These are phyloP conservation scores for Immersiporthe knoxdaviesiana DNA, from an alignment of 2,329 filamentous ascomycete species.

Conservation along the genomic window DNA sequence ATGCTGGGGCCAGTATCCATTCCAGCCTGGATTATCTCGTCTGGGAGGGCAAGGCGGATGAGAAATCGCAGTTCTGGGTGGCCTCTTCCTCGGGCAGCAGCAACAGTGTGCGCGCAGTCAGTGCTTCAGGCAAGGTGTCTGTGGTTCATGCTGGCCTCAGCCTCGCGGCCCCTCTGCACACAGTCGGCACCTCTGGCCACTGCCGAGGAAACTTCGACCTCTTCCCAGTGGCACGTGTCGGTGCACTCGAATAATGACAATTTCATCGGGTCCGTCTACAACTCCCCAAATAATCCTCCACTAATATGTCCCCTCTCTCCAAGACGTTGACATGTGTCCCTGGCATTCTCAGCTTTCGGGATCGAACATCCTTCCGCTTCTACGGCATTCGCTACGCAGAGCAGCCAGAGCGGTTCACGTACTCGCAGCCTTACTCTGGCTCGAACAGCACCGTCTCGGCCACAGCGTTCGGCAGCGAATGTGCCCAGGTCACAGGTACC, in stretches of 20 bases:
- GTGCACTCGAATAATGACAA: conserved; percentile 45
- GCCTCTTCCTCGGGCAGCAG: conserved; percentile 33
- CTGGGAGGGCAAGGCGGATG: conserved; percentile 36
- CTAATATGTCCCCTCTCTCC: too few relatives aligned
- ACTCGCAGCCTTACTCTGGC: conserved; percentile 45
- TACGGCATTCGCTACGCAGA: conserved; percentile 52
- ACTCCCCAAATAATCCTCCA: too few relatives aligned
- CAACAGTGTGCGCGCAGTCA: conserved; percentile 35
- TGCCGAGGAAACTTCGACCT: conserved; percentile 38
- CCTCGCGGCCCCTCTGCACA: conserved; percentile 46
- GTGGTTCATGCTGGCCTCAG: conserved; percentile 23
- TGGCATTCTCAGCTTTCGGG: conserved; percentile 42
- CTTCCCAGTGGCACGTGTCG: conserved; percentile 42
- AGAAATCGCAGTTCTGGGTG: conserved; percentile 43
- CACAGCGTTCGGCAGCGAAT: conserved; percentile 42
- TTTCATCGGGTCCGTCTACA: conserved; percentile 39
- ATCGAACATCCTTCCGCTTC: conserved; percentile 54
- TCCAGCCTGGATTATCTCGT: conserved; percentile 43
- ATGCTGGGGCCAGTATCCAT: conserved; percentile 36
- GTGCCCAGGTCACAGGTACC: conserved; percentile 41
- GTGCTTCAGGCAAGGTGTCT: conserved; percentile 35
- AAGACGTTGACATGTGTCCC: not conserved
- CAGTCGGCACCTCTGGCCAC: conserved; percentile 48
- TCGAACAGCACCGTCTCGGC: conserved; percentile 40
- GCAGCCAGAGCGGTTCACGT: conserved; percentile 48